A percentile compares a stretch with the other conserved stretches of the same genome.
phyloP scores from a whole-genome alignment of 306 rosid species.

The Lotus japonicus region DNA sequence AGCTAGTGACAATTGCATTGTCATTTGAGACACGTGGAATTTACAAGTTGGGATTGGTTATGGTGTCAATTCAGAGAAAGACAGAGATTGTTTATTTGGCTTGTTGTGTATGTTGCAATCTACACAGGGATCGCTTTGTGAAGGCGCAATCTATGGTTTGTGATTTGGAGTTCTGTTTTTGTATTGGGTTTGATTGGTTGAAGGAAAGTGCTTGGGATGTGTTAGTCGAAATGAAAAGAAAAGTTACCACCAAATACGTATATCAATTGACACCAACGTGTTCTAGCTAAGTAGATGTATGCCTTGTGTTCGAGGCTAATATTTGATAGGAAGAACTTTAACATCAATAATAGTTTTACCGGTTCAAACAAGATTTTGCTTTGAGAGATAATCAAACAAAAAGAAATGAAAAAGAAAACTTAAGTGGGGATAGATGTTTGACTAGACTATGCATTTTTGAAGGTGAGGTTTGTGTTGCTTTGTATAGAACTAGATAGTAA shows the following conservation, averaged over 20 bases:
- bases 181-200: slow-evolving; percentile 7
- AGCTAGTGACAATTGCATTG: neutral
- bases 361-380: too few species aligned
- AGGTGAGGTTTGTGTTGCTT: neutral
- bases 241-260: too few species aligned
- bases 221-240: neutral
- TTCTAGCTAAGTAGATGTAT: too few species aligned
- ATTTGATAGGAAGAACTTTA: too few species aligned
- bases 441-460: neutral
- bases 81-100: neutral
- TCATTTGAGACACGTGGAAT: too few species aligned
- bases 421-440: slow-evolving; percentile 1
- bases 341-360: too few species aligned
- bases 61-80: too few species aligned
- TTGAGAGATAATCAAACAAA: too few species aligned
- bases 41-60: too few species aligned
- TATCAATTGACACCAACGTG: too few species aligned
- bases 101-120: slow-evolving; percentile 13
- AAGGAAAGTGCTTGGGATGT: neutral
- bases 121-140: neutral
- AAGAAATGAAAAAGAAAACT: neutral
- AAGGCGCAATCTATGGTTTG: neutral
- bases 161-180: neutral
- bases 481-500: too few species aligned
- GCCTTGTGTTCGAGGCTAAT: too few species aligned